Evolutionary conservation across 1,139 yeast genomes (phyloP).

Genomic region (Candida dubliniensis): DNA sequence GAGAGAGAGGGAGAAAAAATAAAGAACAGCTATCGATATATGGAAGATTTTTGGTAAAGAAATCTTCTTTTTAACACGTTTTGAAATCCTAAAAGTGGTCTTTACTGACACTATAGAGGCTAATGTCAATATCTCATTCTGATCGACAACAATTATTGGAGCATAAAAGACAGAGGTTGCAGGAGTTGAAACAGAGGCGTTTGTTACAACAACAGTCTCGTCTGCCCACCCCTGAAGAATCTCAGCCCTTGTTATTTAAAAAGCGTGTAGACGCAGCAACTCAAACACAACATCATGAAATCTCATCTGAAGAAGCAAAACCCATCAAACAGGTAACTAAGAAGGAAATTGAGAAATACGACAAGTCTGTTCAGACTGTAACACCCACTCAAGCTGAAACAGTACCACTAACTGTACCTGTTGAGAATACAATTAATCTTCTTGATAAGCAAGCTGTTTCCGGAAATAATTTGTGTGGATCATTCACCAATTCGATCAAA

Average conservation of each 20-base stretch:
- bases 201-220: constrained; percentile 1
- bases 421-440: not conserved
- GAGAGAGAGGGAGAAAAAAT: too few relatives aligned
- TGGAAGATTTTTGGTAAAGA: too few relatives aligned
- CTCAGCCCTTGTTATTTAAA: not conserved
- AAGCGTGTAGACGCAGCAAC: constrained; percentile 14
- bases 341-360: constrained; percentile 25
- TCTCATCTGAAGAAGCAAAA: not conserved
- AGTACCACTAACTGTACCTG: constrained; percentile 2
- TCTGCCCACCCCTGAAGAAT: constrained; percentile 11
- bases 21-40: not conserved
- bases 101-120: not conserved
- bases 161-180: constrained; percentile 43
- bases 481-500: constrained; percentile 13
- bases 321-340: not conserved
- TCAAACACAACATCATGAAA: constrained; percentile 10
- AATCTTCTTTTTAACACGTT: not conserved
- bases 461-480: constrained; percentile 9
- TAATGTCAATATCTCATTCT: constrained; percentile 19
- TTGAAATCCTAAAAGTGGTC: not conserved
- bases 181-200: constrained; percentile 39
- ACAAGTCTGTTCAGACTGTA: constrained; percentile 31
- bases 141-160: constrained; percentile 42
- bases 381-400: constrained; percentile 7
- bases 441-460: constrained; percentile 6